A percentile compares a stretch with the other conserved stretches of the same genome.
phyloP scores from a whole-genome alignment of 768 basidiomycete genomes.

The Tylopilus vinaceipallidus region DNA sequence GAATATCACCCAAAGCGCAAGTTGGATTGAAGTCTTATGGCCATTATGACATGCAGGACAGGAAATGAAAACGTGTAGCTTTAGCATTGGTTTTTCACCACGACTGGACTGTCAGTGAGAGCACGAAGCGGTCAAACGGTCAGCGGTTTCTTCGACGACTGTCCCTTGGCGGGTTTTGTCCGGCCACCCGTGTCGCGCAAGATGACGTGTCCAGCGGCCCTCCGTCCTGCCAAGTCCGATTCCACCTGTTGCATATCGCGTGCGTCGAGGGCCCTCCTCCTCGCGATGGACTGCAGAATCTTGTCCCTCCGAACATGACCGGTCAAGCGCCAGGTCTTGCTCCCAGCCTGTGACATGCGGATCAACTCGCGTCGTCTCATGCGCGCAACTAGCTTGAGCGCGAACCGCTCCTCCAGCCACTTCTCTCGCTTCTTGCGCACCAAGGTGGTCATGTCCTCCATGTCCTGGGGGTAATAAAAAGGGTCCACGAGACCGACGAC shows the following conservation, averaged over 20 bases:
- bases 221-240: slow-evolving; percentile 26
- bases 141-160: slow-evolving; percentile 7
- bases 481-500: slow-evolving; percentile 90
- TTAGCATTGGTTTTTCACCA: slow-evolving; percentile 15
- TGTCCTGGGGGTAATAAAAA: slow-evolving; percentile 85
- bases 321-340: slow-evolving; percentile 39
- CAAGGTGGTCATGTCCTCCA: slow-evolving; percentile 71
- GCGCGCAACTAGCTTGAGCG: slow-evolving; percentile 35
- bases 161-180: slow-evolving; percentile 1
- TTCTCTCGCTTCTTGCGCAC: slow-evolving; percentile 55
- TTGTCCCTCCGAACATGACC: slow-evolving; percentile 45
- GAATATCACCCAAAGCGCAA: neutral
- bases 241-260: slow-evolving; percentile 38
- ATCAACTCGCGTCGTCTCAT: slow-evolving; percentile 34
- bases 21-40: neutral
- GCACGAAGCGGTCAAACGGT: neutral
- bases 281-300: slow-evolving; percentile 50
- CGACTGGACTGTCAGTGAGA: neutral
- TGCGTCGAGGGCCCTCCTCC: slow-evolving; percentile 44
- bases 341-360: slow-evolving; percentile 35
- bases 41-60: neutral
- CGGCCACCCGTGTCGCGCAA: slow-evolving; percentile 20
- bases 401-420: slow-evolving; percentile 64
- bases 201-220: slow-evolving; percentile 23
- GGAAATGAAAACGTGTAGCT: slow-evolving; percentile 20